phyloP scores from a whole-genome alignment of 1,284 basidiomycete species.

The Boletus hoseneyae region DNA sequence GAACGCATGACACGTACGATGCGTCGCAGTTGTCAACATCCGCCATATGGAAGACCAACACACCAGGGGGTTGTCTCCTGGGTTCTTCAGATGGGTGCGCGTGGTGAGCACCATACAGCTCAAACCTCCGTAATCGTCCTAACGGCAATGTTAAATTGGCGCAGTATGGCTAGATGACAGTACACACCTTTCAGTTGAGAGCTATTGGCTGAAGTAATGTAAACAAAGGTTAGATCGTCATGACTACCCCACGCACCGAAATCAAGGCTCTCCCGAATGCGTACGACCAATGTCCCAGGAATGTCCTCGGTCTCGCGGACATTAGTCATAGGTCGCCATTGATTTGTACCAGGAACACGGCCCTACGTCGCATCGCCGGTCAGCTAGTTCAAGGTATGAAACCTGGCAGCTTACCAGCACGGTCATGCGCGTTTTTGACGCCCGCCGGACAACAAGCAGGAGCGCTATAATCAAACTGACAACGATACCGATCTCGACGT shows the following conservation, averaged over 20 bases:
- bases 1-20: slow-evolving; percentile 52
- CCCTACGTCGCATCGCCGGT: slow-evolving; percentile 38
- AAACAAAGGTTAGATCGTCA: not conserved
- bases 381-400: not conserved
- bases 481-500: slow-evolving; percentile 82
- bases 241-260: slow-evolving; percentile 48
- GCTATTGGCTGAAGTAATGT: slow-evolving; percentile 65
- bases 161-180: slow-evolving; percentile 18
- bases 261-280: slow-evolving; percentile 67
- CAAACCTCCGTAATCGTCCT: slow-evolving; percentile 79
- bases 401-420: slow-evolving; percentile 46
- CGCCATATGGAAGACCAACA: slow-evolving; percentile 85
- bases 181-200: slow-evolving; percentile 69
- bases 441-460: slow-evolving; percentile 83
- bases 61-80: slow-evolving; percentile 67
- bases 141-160: not conserved
- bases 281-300: slow-evolving; percentile 66
- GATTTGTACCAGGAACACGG: slow-evolving; percentile 59
- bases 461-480: slow-evolving; percentile 83
- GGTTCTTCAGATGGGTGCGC: slow-evolving; percentile 88
- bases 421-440: slow-evolving; percentile 73
- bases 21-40: slow-evolving; percentile 85
- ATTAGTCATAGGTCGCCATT: slow-evolving; percentile 67
- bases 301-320: slow-evolving; percentile 62
- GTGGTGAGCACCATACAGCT: slow-evolving; percentile 73